Percentiles rank a stretch among this genome's conserved stretches.
phyloP scores from a whole-genome alignment of 2,329 filamentous ascomycete genomes.

The Talaromyces sp. region DNA sequence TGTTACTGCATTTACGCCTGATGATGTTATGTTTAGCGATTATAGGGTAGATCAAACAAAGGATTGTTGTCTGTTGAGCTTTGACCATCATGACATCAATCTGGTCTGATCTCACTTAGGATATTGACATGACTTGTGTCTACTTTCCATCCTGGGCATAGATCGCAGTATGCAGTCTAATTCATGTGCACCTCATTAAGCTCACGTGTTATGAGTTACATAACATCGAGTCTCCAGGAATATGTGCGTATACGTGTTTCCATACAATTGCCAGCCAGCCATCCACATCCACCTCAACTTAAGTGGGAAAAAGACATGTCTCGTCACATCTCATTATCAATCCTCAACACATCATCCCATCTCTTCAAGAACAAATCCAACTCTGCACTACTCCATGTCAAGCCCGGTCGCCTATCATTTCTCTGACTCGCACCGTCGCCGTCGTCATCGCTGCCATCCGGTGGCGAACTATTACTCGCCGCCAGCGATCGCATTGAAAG shows the following conservation, averaged over 20 bases:
- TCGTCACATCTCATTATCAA: conserved; percentile 5
- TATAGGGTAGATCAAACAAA: neutral
- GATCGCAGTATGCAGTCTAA: neutral
- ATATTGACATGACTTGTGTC: neutral
- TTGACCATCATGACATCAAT: neutral
- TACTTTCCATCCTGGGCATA: neutral
- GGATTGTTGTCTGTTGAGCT: neutral
- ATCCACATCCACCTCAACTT: neutral
- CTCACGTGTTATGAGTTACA: neutral
- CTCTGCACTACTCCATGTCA: conserved; percentile 6
- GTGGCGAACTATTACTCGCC: neutral
- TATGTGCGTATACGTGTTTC: neutral
- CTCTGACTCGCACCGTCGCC: neutral
- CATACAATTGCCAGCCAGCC: neutral
- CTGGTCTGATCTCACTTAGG: neutral
- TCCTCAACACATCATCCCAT: conserved; percentile 14
- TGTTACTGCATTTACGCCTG: neutral
- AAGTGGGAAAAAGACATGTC: neutral
- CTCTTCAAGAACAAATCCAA: conserved; percentile 13
- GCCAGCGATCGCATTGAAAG: conserved; percentile 12
- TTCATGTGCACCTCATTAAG: neutral
- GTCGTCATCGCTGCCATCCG: neutral
- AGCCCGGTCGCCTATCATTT: neutral
- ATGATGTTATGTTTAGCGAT: neutral
- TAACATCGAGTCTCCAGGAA: neutral